These are phyloP conservation scores for Chalciporus pseudorubinellus DNA, from an alignment of 768 basidiomycete genomes.

Conservation along the genomic window DNA sequence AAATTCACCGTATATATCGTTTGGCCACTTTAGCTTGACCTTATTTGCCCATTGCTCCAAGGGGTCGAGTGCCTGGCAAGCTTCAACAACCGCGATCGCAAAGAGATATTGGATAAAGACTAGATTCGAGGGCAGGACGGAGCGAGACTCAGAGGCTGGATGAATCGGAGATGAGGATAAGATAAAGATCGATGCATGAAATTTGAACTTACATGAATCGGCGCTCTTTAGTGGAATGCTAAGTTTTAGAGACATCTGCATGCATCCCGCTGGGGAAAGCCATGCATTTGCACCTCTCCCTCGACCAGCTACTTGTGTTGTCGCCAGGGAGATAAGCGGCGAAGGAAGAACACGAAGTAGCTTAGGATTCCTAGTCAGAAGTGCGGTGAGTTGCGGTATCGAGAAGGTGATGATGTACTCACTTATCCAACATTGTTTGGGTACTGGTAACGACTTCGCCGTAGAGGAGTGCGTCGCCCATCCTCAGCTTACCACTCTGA, in stretches of 20 bases:
- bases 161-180: background rate
- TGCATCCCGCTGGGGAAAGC: slow-evolving; percentile 89
- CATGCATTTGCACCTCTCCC: slow-evolving; percentile 88
- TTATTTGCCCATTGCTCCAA: slow-evolving; percentile 44
- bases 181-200: background rate
- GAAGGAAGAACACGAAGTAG: slow-evolving; percentile 67
- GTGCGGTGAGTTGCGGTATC: background rate
- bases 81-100: slow-evolving; percentile 85
- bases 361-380: slow-evolving; percentile 61
- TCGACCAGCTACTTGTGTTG: slow-evolving; percentile 82
- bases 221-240: slow-evolving; percentile 18
- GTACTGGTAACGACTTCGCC: slow-evolving; percentile 91
- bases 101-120: slow-evolving; percentile 95
- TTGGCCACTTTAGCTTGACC: slow-evolving; percentile 93
- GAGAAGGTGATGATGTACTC: slow-evolving; percentile 24
- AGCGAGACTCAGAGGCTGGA: slow-evolving; percentile 3
- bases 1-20: slow-evolving; percentile 82
- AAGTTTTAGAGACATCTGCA: slow-evolving; percentile 54
- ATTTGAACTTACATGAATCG: slow-evolving; percentile 4
- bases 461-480: slow-evolving; percentile 82
- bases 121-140: slow-evolving; percentile 48
- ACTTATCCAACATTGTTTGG: slow-evolving; percentile 94
- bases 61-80: slow-evolving; percentile 60
- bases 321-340: slow-evolving; percentile 80
- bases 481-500: slow-evolving; percentile 41